phyloP scores from a whole-genome alignment of 441 rosid species.

The Melastoma candidum region DNA sequence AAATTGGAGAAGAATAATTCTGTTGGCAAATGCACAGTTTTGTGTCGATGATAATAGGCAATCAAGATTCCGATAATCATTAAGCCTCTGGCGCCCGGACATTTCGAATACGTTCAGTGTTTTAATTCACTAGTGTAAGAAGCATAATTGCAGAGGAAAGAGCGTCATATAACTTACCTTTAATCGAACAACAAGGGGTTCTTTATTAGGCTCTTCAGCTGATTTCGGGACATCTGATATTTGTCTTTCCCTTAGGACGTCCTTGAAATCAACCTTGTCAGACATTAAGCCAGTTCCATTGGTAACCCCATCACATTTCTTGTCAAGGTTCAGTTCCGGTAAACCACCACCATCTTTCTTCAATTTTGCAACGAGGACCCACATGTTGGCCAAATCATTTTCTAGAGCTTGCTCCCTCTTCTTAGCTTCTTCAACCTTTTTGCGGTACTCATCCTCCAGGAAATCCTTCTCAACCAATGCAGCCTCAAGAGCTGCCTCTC shows the following conservation, averaged over 20 bases:
- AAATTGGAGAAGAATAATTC: no score
- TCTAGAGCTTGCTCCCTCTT: constrained; percentile 83
- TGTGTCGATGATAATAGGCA: no score
- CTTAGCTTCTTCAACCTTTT: constrained; percentile 76
- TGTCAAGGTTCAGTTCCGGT: constrained; percentile 35
- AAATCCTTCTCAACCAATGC: constrained; percentile 75
- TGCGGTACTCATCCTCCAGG: constrained; percentile 68
- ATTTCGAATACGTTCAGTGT: not conserved
- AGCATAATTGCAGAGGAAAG: not conserved
- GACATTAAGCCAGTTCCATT: constrained; percentile 24
- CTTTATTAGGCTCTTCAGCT: constrained; percentile 50
- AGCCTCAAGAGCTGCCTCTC: constrained; percentile 84
- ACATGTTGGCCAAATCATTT: constrained; percentile 96
- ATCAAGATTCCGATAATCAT: no score
- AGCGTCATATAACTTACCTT: constrained; percentile 40
- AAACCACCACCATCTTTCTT: constrained; percentile 68
- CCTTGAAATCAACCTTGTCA: constrained; percentile 27
- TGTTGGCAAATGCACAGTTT: no score
- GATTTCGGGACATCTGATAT: constrained; percentile 33
- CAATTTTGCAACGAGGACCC: constrained; percentile 97
- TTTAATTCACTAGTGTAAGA: not conserved
- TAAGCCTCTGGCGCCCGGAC: no score
- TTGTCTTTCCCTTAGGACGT: constrained; percentile 42
- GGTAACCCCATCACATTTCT: constrained; percentile 26
- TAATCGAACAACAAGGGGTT: constrained; percentile 78